Evolutionary conservation across 192 early-diverging fungal species (phyloP).

Genomic region (Phycomyces nitens): DNA sequence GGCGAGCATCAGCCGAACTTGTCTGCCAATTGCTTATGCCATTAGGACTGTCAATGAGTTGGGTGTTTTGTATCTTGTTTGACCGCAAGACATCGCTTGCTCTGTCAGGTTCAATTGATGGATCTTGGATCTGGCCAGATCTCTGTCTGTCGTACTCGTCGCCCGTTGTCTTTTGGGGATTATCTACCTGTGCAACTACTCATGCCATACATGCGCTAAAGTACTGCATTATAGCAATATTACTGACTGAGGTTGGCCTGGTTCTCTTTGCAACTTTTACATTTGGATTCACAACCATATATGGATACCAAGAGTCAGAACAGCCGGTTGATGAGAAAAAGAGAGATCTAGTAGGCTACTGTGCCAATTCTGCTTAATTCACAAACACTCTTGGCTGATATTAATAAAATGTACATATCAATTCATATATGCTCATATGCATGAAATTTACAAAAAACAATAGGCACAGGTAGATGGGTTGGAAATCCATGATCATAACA

Average conservation of each 20-base stretch:
- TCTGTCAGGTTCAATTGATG: background rate
- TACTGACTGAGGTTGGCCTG: background rate
- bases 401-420: no score
- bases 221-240: background rate
- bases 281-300: background rate
- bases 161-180: background rate
- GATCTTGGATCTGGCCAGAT: background rate
- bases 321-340: background rate
- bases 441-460: no score
- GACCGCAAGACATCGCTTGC: slow-evolving; percentile 11
- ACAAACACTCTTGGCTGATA: no score
- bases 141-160: background rate
- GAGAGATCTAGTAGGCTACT: no score
- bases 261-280: background rate
- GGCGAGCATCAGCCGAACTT: slow-evolving; percentile 13
- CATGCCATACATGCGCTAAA: background rate
- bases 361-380: no score
- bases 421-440: no score
- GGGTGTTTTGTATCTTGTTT: slow-evolving; percentile 25
- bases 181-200: background rate
- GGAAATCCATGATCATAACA: no score
- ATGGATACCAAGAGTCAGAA: background rate
- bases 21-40: slow-evolving; percentile 26
- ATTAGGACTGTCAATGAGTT: slow-evolving; percentile 18
- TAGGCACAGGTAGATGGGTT: no score